Evolutionary conservation across 192 early-diverging fungal species (phyloP), one percentile per base, ranked within the genome.

Genomic region (Podila horticola): DNA sequence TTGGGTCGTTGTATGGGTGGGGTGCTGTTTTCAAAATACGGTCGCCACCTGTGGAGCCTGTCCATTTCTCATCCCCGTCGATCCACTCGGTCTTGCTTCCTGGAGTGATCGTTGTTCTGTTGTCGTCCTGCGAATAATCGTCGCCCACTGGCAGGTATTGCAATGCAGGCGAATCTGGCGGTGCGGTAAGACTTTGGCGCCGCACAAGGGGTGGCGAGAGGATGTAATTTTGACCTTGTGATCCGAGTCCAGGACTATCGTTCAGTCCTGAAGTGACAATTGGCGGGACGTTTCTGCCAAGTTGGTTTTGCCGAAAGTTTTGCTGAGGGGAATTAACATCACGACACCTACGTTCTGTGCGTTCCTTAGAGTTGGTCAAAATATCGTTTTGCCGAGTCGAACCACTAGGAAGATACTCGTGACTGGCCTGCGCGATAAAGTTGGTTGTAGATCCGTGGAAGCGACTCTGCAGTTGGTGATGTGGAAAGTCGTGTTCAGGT

Each of bases 101-200:
- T 20, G 26, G 26, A 66, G 48, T 51, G 29, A 29, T 28, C 48
- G 45, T 66, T 30, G 48, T 15, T 50, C 30, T 41, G 15, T 20
- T 64, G 34, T 8, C 41, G 20, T 51, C 26, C 8, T 19, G 45
- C 11, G 13, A 48, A 17, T 31, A 49, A 19, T 69, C 74, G 17
- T 51, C 74, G n/a, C 38, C 55, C 24, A 75, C 58, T 29, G 45
- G 36, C 4, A 75, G 67, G 29, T 75, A 75, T 22, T 75, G 74
- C 12, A 75, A 38, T 19, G 74, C 52, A 20, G 52, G 74, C 2
- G 74, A 75, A 19, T 38, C 62, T 24, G 74, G 74, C 0, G 52
- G 3, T 24, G 52, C 36, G 19, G 51, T 38, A 6, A 29, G 29
- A 33, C 36, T 64, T 19, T 28, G 24, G 3, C 60, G 66, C 9